A percentile compares a stretch with the other conserved stretches of the same genome.
These are phyloP conservation scores for Akanthomyces uredinophilus DNA, from an alignment of 2,329 filamentous ascomycete genomes.

Conservation along the genomic window DNA sequence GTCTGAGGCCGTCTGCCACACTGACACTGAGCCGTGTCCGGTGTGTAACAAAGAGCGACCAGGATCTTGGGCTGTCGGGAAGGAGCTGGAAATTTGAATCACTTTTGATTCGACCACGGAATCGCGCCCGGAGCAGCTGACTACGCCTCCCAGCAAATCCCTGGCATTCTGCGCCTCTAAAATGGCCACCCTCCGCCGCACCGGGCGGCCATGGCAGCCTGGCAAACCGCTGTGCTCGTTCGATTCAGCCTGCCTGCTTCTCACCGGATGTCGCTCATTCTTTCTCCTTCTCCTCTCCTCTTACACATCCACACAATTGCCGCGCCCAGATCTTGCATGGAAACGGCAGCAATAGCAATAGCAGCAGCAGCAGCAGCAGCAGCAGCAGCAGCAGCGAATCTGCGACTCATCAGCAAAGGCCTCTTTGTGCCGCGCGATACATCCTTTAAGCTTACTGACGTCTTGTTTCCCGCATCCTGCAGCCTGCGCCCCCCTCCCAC, in stretches of 20 bases:
- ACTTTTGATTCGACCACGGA: slow-evolving; percentile 6
- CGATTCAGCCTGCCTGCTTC: neutral
- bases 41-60: neutral
- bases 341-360: neutral
- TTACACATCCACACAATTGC: neutral
- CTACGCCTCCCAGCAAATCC: neutral
- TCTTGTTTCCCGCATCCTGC: neutral
- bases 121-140: slow-evolving; percentile 1
- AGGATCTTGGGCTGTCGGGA: neutral
- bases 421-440: too few relatives aligned
- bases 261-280: slow-evolving; percentile 3
- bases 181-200: neutral
- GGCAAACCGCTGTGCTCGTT: neutral
- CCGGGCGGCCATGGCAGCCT: neutral
- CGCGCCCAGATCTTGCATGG: neutral
- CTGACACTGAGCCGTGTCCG: neutral
- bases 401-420: neutral
- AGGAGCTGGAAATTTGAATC: neutral
- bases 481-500: neutral
- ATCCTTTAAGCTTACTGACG: neutral
- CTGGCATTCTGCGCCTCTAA: neutral
- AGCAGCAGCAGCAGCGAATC: too few relatives aligned
- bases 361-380: too few relatives aligned
- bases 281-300: neutral
- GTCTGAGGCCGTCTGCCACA: neutral